Evolutionary conservation across 139 green algal genomes (phyloP).

Genomic region (Spirogloea muscicola): DNA sequence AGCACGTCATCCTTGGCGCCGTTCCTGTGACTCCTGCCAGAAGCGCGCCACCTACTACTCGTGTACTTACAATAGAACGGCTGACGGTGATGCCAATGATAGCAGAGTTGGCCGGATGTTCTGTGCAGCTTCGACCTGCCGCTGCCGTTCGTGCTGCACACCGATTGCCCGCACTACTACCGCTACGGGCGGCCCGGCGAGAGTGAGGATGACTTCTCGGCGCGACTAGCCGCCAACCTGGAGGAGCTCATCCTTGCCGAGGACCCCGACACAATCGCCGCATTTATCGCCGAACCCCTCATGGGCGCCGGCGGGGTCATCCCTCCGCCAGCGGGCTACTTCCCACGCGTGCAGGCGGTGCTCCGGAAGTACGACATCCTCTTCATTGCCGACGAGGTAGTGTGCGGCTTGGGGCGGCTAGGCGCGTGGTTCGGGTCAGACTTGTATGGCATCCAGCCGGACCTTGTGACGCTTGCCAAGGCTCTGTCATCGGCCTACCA

Average conservation of each 20-base stretch:
- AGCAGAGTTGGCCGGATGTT: too few species aligned
- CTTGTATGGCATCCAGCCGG: slow-evolving; percentile 45
- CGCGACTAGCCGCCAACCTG: slow-evolving; percentile 44
- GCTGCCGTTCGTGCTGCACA: slow-evolving; percentile 46
- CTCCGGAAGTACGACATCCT: slow-evolving; percentile 53
- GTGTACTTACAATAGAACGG: too few species aligned
- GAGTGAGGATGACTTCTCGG: slow-evolving; percentile 43
- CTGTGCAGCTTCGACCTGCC: slow-evolving; percentile 37
- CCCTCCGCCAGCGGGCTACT: slow-evolving; percentile 41
- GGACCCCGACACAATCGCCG: slow-evolving; percentile 49
- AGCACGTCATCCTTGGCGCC: too few species aligned
- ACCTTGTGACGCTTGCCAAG: slow-evolving; percentile 47
- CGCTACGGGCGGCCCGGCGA: slow-evolving; percentile 30
- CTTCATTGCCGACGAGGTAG: slow-evolving; percentile 49
- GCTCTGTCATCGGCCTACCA: slow-evolving; percentile 43
- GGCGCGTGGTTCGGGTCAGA: slow-evolving; percentile 46
- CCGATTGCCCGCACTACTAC: slow-evolving; percentile 49
- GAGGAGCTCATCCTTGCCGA: slow-evolving; percentile 44
- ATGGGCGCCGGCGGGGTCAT: slow-evolving; percentile 53
- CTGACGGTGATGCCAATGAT: too few species aligned
- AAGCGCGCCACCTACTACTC: too few species aligned
- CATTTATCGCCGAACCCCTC: slow-evolving; percentile 50
- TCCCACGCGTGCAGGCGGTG: slow-evolving; percentile 17
- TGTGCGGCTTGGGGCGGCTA: slow-evolving; percentile 46
- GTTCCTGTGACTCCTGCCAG: too few species aligned